Evolutionary conservation across 768 basidiomycete genomes (phyloP).

Genomic region (Lactifluus rugatus): DNA sequence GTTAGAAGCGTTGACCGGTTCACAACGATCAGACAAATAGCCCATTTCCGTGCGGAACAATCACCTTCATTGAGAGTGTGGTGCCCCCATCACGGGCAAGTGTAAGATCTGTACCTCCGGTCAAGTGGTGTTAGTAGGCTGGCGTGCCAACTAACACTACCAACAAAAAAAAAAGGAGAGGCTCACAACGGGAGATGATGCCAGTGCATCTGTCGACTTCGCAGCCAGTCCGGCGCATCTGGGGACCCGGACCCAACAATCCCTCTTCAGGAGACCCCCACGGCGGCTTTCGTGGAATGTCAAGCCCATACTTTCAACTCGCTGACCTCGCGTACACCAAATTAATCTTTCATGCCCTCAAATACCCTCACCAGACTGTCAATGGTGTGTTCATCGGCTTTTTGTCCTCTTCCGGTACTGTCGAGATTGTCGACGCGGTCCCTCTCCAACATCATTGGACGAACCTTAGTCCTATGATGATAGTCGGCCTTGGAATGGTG

Average conservation of each 20-base stretch:
- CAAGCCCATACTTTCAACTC: conserved; percentile 36
- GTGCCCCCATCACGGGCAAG: not conserved
- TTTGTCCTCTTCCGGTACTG: conserved; percentile 22
- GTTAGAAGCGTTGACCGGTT: not conserved
- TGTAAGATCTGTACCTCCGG: not conserved
- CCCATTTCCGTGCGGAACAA: not conserved
- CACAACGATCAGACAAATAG: not conserved
- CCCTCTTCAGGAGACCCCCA: too few relatives aligned
- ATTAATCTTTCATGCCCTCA: conserved; percentile 68
- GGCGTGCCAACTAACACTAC: not conserved
- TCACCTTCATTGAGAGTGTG: not conserved
- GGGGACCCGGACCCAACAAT: too few relatives aligned
- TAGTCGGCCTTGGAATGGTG: conserved; percentile 71
- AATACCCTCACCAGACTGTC: conserved; percentile 64
- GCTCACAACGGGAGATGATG: too few relatives aligned
- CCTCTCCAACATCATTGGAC: conserved; percentile 84
- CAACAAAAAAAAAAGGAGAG: not conserved
- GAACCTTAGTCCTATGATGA: conserved; percentile 76
- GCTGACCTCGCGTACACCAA: conserved; percentile 59
- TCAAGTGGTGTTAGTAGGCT: not conserved
- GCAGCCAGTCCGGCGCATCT: not conserved
- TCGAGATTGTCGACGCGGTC: conserved; percentile 53
- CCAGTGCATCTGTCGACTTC: too few relatives aligned
- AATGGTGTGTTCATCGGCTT: conserved; percentile 72
- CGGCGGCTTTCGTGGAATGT: not conserved